Evolutionary conservation across 179 eudicot genomes (phyloP).

Genomic region (Vitellaria paradoxa): DNA sequence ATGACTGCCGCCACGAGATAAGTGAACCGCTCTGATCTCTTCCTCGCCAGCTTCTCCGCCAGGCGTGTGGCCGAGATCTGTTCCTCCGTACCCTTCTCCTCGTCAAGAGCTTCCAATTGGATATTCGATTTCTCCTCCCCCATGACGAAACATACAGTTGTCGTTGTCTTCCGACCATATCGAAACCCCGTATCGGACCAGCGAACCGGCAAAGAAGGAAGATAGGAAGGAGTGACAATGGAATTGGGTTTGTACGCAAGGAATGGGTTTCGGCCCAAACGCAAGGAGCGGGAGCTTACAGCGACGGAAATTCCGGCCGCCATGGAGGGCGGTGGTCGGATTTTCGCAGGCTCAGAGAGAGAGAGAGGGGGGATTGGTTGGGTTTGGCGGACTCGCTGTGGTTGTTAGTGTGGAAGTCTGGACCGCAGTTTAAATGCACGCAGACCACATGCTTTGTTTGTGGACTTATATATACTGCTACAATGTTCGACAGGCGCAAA

Average conservation of each 20-base stretch:
- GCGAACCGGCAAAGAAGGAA: conserved; percentile 20
- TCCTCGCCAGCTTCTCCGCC: conserved; percentile 57
- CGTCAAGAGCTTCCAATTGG: neutral
- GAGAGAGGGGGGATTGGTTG: neutral
- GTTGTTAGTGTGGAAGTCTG: neutral
- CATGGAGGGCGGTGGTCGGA: conserved; percentile 28
- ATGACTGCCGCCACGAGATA: conserved; percentile 84
- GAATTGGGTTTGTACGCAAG: conserved; percentile 30
- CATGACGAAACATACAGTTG: conserved; percentile 50
- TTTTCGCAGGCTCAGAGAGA: neutral
- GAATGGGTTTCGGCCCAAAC: conserved; percentile 19
- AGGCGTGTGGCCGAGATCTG: conserved; percentile 33
- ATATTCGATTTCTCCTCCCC: conserved; percentile 27
- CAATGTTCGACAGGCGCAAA: neutral
- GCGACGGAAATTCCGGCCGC: conserved; percentile 42
- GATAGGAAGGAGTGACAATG: conserved; percentile 21
- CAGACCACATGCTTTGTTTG: conserved; percentile 32
- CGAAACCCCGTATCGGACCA: conserved; percentile 20
- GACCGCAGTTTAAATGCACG: conserved; percentile 13
- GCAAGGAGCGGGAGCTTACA: conserved; percentile 21
- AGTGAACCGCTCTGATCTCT: conserved; percentile 82
- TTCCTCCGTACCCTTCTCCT: conserved; percentile 16
- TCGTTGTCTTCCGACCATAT: conserved; percentile 14
- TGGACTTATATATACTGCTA: neutral
- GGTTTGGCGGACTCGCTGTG: neutral